Base-by-base conservation (phyloP, 192 early-diverging fungal genomes). In the Diversispora epigaea region DNA sequence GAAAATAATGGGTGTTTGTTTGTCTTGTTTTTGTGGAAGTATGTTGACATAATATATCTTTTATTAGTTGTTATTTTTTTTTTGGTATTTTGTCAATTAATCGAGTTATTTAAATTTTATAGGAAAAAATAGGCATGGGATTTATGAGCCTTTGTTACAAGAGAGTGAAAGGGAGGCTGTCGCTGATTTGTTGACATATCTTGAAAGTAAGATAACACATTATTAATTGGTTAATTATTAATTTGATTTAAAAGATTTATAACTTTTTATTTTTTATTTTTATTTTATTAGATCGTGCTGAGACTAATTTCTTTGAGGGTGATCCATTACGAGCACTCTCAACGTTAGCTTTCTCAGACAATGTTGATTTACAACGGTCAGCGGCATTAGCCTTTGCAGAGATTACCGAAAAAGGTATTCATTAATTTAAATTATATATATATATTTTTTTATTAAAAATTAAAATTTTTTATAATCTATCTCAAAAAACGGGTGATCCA, bases 341-440 rank as follows among this genome's bases (percentile, higher is more conserved):
- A 15, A 92, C 90, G n/a, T 79, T 95, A 40, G 92, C 91, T 12
- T 93, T 91, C 80, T 94, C 93, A 44, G 91, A 92, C 76, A 91
- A 92, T 78, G 88, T 93, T 41, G 92, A 93, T 71, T 77, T 95
- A 66, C 93, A 96, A 79, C 84, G 93, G 41, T 94, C 93, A 6
- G 94, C 93, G 0, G 93, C 94, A 21, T 83, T 94, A 75, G 93
- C 93, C 3, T 96, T 95, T 83, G 93, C 91, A 61, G 94, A 96
- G 78, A 91, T 96, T 45, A 94, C 94, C 25, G 94, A 96, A 79
- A 90, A 91, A 83, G 89, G 88, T 91, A 78, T 73, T 57, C 40
- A 12, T 60, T 32, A 4, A 40, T 50, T 41, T 43, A 47, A 40
- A 32, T 66, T 77, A 44, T 66, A 69, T 14, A 66, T 19, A 52